Conservation (phyloP, 2,329 filamentous ascomycete genomes). For the Neonectria magnoliae region DNA sequence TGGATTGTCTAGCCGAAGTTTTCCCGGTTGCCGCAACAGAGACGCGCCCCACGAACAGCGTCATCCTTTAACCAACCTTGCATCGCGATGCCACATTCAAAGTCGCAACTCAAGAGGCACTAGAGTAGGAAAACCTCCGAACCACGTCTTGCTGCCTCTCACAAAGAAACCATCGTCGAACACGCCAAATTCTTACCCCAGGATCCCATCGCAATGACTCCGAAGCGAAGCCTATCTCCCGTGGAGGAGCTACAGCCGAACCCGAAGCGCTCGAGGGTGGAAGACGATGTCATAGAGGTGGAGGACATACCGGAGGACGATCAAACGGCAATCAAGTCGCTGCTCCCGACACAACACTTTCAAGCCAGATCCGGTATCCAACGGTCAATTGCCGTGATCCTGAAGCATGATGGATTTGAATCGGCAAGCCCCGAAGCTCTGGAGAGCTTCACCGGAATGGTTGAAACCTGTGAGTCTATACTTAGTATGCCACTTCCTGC, state of each 20-base stretch:
- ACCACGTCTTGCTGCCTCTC: neutral
- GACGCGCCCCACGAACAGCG: slow-evolving; percentile 7
- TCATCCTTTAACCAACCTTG: neutral
- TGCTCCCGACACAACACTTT: slow-evolving; percentile 45
- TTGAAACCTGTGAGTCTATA: slow-evolving; percentile 64
- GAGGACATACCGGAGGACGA: slow-evolving; percentile 29
- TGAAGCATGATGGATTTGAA: slow-evolving; percentile 69
- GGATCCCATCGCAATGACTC: slow-evolving; percentile 40
- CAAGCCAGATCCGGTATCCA: slow-evolving; percentile 55
- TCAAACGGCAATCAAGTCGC: slow-evolving; percentile 31
- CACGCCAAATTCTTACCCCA: slow-evolving; percentile 6
- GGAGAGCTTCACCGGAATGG: slow-evolving; percentile 65
- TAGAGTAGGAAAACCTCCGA: neutral
- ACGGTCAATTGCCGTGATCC: slow-evolving; percentile 64
- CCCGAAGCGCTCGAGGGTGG: slow-evolving; percentile 45
- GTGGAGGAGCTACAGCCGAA: slow-evolving; percentile 39
- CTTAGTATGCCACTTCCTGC: too few species aligned
- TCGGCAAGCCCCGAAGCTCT: slow-evolving; percentile 65
- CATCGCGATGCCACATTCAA: neutral
- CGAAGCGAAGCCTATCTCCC: slow-evolving; percentile 51
- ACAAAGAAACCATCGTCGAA: neutral
- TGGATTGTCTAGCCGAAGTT: slow-evolving; percentile 30
- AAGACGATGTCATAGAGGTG: slow-evolving; percentile 11
- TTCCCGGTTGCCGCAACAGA: slow-evolving; percentile 19
- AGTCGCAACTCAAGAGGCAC: neutral